Percentiles rank a stretch among this genome's conserved stretches.
Evolutionary conservation across 257 asterid species (phyloP).

Genomic region (Coffea eugenioides): DNA sequence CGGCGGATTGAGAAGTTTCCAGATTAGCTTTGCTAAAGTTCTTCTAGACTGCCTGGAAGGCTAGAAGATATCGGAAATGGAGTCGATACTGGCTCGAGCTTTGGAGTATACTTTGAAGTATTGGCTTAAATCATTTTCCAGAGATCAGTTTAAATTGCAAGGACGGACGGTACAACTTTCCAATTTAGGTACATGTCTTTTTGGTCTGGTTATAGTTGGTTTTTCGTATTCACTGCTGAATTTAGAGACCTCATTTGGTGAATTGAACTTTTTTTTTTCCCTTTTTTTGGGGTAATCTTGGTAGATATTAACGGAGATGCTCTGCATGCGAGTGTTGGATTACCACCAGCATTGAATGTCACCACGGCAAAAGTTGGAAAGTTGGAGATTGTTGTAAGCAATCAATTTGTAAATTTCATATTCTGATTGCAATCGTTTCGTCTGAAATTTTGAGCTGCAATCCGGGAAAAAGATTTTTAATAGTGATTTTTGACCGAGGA

Average conservation of each 20-base stretch:
- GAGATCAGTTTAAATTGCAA: slow-evolving; percentile 97
- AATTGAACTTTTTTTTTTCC: neutral
- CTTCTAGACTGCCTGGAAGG: slow-evolving; percentile 15
- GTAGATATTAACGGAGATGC: slow-evolving; percentile 94
- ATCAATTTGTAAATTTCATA: neutral
- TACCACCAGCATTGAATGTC: slow-evolving; percentile 92
- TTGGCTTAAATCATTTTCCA: slow-evolving; percentile 86
- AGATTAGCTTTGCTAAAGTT: neutral
- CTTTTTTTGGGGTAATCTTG: slow-evolving; percentile 15
- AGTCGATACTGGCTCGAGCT: slow-evolving; percentile 88
- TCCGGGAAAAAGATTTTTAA: neutral
- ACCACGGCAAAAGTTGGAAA: slow-evolving; percentile 88
- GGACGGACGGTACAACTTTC: slow-evolving; percentile 87
- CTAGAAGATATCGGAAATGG: slow-evolving; percentile 41
- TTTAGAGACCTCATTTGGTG: slow-evolving; percentile 7
- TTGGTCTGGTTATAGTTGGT: neutral
- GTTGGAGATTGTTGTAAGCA: slow-evolving; percentile 86
- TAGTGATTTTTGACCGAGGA: neutral
- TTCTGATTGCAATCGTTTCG: neutral
- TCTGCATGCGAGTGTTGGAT: slow-evolving; percentile 91
- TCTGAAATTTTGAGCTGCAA: slow-evolving; percentile 1
- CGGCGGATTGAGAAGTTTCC: slow-evolving; percentile 7
- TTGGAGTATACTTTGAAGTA: slow-evolving; percentile 92
- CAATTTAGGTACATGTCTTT: slow-evolving; percentile 56
- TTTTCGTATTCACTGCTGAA: slow-evolving; percentile 9